Evolutionary conservation across 345 rosid species (phyloP).

Genomic region (Boechera retrofracta): DNA sequence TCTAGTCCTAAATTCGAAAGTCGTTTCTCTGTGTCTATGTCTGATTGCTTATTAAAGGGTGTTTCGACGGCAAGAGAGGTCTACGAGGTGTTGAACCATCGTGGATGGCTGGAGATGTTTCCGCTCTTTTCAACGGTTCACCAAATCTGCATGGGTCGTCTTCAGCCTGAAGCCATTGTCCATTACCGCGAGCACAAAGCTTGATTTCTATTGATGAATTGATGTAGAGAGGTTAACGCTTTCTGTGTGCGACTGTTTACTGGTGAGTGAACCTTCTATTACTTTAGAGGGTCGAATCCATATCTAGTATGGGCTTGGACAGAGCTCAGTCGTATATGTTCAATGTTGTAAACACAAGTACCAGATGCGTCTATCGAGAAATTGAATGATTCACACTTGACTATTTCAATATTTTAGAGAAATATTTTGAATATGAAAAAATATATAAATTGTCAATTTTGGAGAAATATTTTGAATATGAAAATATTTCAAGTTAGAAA

Average conservation of each 20-base stretch:
- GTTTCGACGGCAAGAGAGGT: conserved; percentile 92
- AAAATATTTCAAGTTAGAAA: background rate
- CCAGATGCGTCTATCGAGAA: background rate
- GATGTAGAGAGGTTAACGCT: conserved; percentile 21
- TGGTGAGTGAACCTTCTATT: conserved; percentile 12
- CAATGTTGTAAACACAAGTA: conserved; percentile 8
- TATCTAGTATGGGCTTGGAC: conserved; percentile 4
- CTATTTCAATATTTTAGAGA: background rate
- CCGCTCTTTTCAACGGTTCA: conserved; percentile 89
- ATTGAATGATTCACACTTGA: background rate
- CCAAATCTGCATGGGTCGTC: conserved; percentile 69
- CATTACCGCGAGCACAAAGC: conserved; percentile 70
- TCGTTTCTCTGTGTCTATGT: conserved; percentile 11
- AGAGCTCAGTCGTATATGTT: conserved; percentile 2
- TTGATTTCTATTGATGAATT: conserved; percentile 15
- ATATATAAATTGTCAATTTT: background rate
- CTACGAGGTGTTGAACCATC: conserved; percentile 70
- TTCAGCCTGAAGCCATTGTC: conserved; percentile 87
- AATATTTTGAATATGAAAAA: background rate
- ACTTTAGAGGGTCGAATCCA: conserved; percentile 12
- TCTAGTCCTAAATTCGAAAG: conserved; percentile 1
- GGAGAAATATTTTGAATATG: background rate
- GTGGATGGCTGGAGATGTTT: conserved; percentile 85
- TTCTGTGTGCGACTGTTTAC: background rate
- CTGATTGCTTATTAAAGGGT: conserved; percentile 55